Percentiles rank a stretch among this genome's conserved stretches.
These are phyloP conservation scores for Ophiostoma perfectum DNA, from an alignment of 2,329 filamentous ascomycete species.

Conservation along the genomic window DNA sequence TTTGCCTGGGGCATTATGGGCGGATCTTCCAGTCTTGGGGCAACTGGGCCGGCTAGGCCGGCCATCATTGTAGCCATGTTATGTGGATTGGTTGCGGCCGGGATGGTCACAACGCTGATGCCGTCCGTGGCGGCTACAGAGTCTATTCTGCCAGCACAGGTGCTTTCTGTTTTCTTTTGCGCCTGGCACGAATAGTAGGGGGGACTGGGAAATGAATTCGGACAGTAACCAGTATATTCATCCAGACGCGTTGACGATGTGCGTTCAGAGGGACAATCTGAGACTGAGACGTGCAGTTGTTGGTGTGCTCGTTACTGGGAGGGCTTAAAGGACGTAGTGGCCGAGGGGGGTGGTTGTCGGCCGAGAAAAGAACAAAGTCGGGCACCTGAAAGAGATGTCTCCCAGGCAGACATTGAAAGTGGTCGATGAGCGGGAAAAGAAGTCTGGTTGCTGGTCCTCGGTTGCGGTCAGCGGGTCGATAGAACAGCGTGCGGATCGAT, in stretches of 20 bases:
- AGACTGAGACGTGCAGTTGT: background rate
- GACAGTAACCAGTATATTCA: background rate
- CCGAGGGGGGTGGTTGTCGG: background rate
- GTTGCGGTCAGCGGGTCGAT: background rate
- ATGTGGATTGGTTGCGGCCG: constrained; percentile 3
- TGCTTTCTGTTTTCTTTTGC: constrained; percentile 6
- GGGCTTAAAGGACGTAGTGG: background rate
- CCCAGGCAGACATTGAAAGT: constrained; percentile 14
- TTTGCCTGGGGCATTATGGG: background rate
- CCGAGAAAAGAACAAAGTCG: constrained; percentile 1
- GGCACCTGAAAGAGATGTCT: constrained; percentile 5
- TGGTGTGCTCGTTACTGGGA: too few relatives aligned
- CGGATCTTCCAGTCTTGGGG: constrained; percentile 3
- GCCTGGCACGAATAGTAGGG: constrained; percentile 3
- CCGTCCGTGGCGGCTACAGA: constrained; percentile 7
- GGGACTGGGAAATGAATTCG: background rate
- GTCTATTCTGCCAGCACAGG: background rate
- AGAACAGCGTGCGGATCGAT: too few relatives aligned
- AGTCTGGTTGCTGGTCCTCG: background rate
- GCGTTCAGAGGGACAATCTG: background rate
- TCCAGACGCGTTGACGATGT: background rate
- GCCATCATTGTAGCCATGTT: constrained; percentile 14
- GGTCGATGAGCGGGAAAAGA: background rate
- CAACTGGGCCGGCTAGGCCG: constrained; percentile 13
- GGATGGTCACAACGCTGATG: constrained; percentile 8